A percentile compares a stretch with the other conserved stretches of the same genome.
These are phyloP conservation scores for Kwoniella sp. DNA, from an alignment of 768 basidiomycete genomes.

Conservation along the genomic window DNA sequence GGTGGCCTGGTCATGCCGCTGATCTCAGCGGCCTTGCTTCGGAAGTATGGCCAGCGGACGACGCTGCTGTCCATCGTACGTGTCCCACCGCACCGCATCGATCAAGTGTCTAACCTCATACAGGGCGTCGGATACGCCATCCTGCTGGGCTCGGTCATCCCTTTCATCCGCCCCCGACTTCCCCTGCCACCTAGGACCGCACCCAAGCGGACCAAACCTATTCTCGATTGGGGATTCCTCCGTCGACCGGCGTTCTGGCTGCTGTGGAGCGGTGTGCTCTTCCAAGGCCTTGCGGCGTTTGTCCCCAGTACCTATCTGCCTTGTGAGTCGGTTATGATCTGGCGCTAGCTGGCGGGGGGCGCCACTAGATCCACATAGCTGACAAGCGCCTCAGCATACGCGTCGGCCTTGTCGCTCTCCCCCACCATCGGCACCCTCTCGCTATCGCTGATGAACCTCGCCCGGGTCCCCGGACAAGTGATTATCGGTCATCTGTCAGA, in stretches of 20 bases:
- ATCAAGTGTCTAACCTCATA: neutral
- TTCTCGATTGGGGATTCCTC: constrained; percentile 22
- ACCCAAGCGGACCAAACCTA: constrained; percentile 1
- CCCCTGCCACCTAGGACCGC: constrained; percentile 9
- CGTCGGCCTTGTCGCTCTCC: constrained; percentile 18
- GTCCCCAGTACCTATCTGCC: constrained; percentile 31
- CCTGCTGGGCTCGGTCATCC: constrained; percentile 18
- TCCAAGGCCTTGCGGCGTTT: constrained; percentile 30
- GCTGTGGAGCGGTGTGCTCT: constrained; percentile 20
- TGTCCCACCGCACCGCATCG: neutral
- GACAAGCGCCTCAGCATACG: constrained; percentile 16
- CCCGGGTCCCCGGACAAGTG: constrained; percentile 29
- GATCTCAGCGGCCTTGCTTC: constrained; percentile 16
- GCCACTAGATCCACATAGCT: neutral
- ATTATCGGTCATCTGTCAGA: constrained; percentile 25
- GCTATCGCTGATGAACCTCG: constrained; percentile 28
- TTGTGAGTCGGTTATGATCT: constrained; percentile 21
- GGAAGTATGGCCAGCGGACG: constrained; percentile 15
- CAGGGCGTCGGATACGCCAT: constrained; percentile 22
- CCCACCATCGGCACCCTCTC: constrained; percentile 22
- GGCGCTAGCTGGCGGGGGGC: too few species aligned
- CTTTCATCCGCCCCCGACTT: constrained; percentile 24
- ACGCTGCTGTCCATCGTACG: constrained; percentile 20
- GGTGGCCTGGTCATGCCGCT: constrained; percentile 32
- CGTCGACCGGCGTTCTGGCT: constrained; percentile 21